phyloP scores from a whole-genome alignment of 805 yeast genomes.

The Wickerhamiella azyma region DNA sequence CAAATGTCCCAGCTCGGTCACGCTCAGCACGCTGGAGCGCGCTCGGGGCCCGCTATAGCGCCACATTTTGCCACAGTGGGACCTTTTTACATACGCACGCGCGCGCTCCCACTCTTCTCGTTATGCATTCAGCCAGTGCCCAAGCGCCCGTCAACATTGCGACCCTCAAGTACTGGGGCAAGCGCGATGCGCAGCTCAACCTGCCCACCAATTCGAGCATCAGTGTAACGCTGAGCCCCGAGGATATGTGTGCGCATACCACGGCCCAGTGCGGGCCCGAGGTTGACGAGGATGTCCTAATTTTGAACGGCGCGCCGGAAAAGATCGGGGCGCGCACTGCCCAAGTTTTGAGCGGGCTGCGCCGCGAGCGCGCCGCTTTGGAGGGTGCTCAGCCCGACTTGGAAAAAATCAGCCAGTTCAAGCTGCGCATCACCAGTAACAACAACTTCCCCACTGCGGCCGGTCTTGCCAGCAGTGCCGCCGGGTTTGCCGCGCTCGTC shows the following conservation, averaged over 20 bases:
- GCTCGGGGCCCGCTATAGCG: neutral
- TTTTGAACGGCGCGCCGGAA: constrained; percentile 78
- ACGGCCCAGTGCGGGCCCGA: constrained; percentile 58
- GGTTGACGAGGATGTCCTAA: constrained; percentile 52
- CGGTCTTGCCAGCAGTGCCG: constrained; percentile 94
- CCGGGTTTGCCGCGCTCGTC: constrained; percentile 95
- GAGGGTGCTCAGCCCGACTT: constrained; percentile 42
- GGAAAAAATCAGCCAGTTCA: constrained; percentile 38
- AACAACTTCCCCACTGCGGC: constrained; percentile 99
- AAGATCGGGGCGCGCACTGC: constrained; percentile 40
- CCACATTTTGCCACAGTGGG: neutral
- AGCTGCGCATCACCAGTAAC: constrained; percentile 72
- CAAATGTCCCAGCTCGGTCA: too few relatives aligned
- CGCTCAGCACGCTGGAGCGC: too few relatives aligned
- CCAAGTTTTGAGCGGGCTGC: constrained; percentile 64
- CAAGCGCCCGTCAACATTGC: constrained; percentile 98
- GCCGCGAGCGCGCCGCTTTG: constrained; percentile 46
- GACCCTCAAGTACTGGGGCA: constrained; percentile 98
- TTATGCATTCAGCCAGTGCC: constrained; percentile 41
- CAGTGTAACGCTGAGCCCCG: constrained; percentile 84
- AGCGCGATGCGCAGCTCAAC: constrained; percentile 76
- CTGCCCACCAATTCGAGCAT: constrained; percentile 94
- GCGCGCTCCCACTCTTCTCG: too few relatives aligned
- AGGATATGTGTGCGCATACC: constrained; percentile 81
- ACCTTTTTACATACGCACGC: neutral